Conservation (phyloP, 495 filamentous ascomycete genomes). For the Penicillium steckii region DNA sequence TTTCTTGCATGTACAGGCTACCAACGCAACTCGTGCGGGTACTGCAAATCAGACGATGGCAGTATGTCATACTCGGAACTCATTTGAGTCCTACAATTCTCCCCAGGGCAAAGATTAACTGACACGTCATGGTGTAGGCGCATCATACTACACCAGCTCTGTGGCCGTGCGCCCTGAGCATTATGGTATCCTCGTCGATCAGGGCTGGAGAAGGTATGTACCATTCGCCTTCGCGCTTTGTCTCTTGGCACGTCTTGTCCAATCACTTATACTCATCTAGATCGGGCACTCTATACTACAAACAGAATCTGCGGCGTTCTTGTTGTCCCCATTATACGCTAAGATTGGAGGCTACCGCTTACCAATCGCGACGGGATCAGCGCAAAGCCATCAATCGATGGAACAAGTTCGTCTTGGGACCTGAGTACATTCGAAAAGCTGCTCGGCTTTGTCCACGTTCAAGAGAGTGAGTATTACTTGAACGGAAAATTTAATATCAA, state of each 20-base stretch:
- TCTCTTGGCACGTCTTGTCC: background rate
- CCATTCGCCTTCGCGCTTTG: background rate
- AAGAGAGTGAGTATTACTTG: slow-evolving; percentile 58
- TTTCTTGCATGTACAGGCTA: slow-evolving; percentile 34
- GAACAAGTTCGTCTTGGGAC: slow-evolving; percentile 81
- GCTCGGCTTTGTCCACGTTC: slow-evolving; percentile 72
- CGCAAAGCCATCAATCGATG: slow-evolving; percentile 86
- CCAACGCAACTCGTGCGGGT: slow-evolving; percentile 53
- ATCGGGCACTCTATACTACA: slow-evolving; percentile 83
- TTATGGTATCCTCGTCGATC: slow-evolving; percentile 81
- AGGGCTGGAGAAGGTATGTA: slow-evolving; percentile 80
- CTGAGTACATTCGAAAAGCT: slow-evolving; percentile 70
- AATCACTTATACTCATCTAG: slow-evolving; percentile 37
- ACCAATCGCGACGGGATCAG: slow-evolving; percentile 75
- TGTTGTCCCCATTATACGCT: slow-evolving; percentile 98
- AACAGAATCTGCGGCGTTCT: slow-evolving; percentile 75
- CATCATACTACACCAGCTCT: slow-evolving; percentile 76
- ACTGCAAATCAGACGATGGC: slow-evolving; percentile 54
- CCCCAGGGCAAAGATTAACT: slow-evolving; percentile 9
- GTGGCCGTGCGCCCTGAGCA: slow-evolving; percentile 64
- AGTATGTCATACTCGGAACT: slow-evolving; percentile 43
- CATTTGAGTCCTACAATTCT: slow-evolving; percentile 2
- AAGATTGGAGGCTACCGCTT: slow-evolving; percentile 70
- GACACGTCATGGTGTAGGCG: slow-evolving; percentile 55
- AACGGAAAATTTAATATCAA: background rate